Conservation (phyloP, 371 early-diverging fungal genomes). For the Gilbertella persicaria region DNA sequence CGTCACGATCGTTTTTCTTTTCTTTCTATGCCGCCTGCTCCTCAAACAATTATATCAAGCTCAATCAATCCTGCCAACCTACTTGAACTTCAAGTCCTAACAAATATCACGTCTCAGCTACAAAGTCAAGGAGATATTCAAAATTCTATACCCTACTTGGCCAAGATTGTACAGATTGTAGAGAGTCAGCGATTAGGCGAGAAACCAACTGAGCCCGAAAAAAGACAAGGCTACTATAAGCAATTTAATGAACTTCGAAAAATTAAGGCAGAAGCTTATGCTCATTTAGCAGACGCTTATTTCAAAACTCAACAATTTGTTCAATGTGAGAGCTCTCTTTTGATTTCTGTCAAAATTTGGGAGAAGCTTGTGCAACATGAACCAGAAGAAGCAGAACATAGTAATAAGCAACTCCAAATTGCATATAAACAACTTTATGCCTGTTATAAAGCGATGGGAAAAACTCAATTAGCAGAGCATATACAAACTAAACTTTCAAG, state of each 20-base stretch:
- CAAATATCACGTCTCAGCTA: slow-evolving; percentile 20
- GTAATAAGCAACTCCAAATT: slow-evolving; percentile 4
- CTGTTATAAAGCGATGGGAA: slow-evolving; percentile 38
- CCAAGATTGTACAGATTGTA: slow-evolving; percentile 46
- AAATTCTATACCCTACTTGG: slow-evolving; percentile 42
- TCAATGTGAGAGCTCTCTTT: slow-evolving; percentile 29
- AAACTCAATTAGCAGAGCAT: slow-evolving; percentile 29
- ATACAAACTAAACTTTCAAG: slow-evolving; percentile 24
- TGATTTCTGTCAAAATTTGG: slow-evolving; percentile 29
- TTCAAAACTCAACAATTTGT: slow-evolving; percentile 27
- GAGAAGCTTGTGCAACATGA: slow-evolving; percentile 27
- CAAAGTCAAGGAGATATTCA: slow-evolving; percentile 25
- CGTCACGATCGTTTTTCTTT: too few relatives aligned
- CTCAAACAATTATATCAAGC: slow-evolving; percentile 18
- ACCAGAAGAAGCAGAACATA: neutral
- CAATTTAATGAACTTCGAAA: slow-evolving; percentile 15
- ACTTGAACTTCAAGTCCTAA: slow-evolving; percentile 33
- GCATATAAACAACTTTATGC: slow-evolving; percentile 28
- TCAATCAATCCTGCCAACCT: slow-evolving; percentile 30
- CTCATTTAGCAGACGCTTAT: slow-evolving; percentile 38
- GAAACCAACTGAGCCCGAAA: neutral
- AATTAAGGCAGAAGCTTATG: slow-evolving; percentile 40
- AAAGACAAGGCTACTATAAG: slow-evolving; percentile 11
- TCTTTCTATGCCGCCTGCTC: too few relatives aligned
- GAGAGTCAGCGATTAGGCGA: slow-evolving; percentile 30